Conservation (phyloP, 2,329 filamentous ascomycete genomes). For the Achaetomium macrosporum region DNA sequence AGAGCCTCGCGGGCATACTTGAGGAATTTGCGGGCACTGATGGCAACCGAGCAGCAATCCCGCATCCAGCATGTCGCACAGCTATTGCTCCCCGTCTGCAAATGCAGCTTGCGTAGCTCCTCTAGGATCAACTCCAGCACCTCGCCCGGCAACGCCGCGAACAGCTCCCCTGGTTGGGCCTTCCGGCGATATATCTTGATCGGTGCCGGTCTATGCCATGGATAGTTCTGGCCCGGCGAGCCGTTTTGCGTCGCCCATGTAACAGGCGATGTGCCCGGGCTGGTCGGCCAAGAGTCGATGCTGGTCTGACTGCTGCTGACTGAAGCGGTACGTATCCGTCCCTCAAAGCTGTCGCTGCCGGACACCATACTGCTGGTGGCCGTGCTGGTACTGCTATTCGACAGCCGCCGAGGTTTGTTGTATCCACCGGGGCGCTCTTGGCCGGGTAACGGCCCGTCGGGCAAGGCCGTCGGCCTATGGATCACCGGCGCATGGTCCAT, state of each 20-base stretch:
- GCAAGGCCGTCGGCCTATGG: conserved; percentile 15
- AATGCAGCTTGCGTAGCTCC: conserved; percentile 47
- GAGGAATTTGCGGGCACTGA: conserved; percentile 47
- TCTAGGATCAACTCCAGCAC: conserved; percentile 52
- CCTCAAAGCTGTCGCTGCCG: conserved; percentile 29
- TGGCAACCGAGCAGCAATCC: conserved; percentile 47
- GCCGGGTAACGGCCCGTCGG: conserved; percentile 6
- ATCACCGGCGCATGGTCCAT: conserved; percentile 9
- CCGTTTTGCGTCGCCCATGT: conserved; percentile 19
- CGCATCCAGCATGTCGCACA: conserved; percentile 63
- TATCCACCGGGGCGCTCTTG: conserved; percentile 18
- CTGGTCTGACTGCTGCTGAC: conserved; percentile 28
- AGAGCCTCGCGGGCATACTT: conserved; percentile 45
- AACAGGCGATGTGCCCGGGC: conserved; percentile 5
- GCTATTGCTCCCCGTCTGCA: conserved; percentile 42
- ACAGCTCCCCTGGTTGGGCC: conserved; percentile 44
- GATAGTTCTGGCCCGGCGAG: conserved; percentile 12
- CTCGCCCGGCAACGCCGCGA: conserved; percentile 52
- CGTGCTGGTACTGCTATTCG: conserved; percentile 28
- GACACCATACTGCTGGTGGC: conserved; percentile 25
- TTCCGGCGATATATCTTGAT: conserved; percentile 32
- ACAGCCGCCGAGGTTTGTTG: conserved; percentile 24
- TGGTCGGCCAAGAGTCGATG: conserved; percentile 22
- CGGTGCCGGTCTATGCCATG: conserved; percentile 30
- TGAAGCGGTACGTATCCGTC: conserved; percentile 24